Base-by-base conservation (phyloP, 805 yeast species). In the Pichia membranifaciens region DNA sequence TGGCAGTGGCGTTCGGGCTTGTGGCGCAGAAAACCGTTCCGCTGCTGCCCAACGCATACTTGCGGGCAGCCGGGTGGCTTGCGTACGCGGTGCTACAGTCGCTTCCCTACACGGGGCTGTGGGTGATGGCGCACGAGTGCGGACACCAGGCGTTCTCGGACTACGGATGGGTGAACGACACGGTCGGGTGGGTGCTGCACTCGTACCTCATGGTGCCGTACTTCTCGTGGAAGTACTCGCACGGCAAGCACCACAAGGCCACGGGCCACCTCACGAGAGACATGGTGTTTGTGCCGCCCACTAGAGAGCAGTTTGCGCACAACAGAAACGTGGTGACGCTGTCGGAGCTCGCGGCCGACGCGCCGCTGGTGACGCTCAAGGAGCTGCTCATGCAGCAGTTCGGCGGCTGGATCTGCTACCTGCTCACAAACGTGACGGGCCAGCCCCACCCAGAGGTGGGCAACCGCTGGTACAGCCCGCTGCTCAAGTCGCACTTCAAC, bases 91-190 rank as follows among this genome's bases (percentile, higher is more conserved):
- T 73, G 45, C 60, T 68, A 39, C 77, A 78, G 57, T 88, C 91
- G 25, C 68, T 86, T 47, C 77, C 84, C 51, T 81, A 82, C 49
- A 82, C 89, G 28, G 95, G 95, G 41, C 45, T 82, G 42, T 87
- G 95, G 95, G 84, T 87, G 43, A 61, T 87, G 69, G 93, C 95
- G 45, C 96, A 87, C 67, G 96, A 87, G 67, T 87, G 96, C 72
- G 96, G 96, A 51, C 96, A 87, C 65, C 84, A 80, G 57, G 95
- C 95, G 20, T 87, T 87, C 66, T 74, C 84, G 35, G 86, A 83
- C 58, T 81, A 80, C 61, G 80, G 79, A 35, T 66, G 73, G 69
- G 80, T 85, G 54, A 86, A 87, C 66, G 91, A 87, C 66, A 66
- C 78, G 35, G 84, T 82, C 39, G 96, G 96, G 40, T 87, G 95